These are phyloP conservation scores for Pichia scutulata DNA, from an alignment of 805 yeast species.

Conservation along the genomic window DNA sequence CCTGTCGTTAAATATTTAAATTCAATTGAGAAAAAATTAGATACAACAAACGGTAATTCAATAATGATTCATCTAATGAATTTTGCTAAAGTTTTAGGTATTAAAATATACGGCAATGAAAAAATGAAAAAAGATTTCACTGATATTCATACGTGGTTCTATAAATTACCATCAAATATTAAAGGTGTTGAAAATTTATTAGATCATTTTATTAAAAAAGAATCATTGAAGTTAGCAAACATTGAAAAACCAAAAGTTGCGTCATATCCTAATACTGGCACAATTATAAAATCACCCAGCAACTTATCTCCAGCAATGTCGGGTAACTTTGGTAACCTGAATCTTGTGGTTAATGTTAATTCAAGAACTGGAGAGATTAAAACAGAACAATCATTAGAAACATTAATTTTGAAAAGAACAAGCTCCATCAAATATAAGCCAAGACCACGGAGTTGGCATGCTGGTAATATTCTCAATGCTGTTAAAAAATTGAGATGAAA, in stretches of 20 bases:
- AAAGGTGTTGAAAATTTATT: slow-evolving; percentile 1
- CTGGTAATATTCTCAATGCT: slow-evolving; percentile 4
- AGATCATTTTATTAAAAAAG: slow-evolving; percentile 3
- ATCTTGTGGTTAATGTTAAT: not conserved
- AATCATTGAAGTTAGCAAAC: not conserved
- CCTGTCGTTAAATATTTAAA: slow-evolving; percentile 3
- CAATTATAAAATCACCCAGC: not conserved
- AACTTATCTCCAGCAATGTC: not conserved
- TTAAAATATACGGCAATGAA: not conserved
- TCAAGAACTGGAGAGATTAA: not conserved
- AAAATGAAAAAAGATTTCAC: slow-evolving; percentile 1
- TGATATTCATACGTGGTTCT: slow-evolving; percentile 1
- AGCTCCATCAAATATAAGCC: slow-evolving; percentile 1
- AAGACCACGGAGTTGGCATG: slow-evolving; percentile 10
- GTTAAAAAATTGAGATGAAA: slow-evolving; percentile 4
- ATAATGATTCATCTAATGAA: slow-evolving; percentile 5
- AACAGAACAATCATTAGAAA: not conserved
- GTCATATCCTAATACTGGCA: not conserved
- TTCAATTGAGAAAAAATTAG: not conserved
- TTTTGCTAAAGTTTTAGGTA: not conserved
- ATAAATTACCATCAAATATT: not conserved
- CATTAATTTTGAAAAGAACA: not conserved
- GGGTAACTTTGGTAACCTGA: not conserved
- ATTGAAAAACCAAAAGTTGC: not conserved
- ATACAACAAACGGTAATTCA: slow-evolving; percentile 4